Evolutionary conservation across 768 basidiomycete genomes (phyloP).

Genomic region (Pleurotus eryngii): DNA sequence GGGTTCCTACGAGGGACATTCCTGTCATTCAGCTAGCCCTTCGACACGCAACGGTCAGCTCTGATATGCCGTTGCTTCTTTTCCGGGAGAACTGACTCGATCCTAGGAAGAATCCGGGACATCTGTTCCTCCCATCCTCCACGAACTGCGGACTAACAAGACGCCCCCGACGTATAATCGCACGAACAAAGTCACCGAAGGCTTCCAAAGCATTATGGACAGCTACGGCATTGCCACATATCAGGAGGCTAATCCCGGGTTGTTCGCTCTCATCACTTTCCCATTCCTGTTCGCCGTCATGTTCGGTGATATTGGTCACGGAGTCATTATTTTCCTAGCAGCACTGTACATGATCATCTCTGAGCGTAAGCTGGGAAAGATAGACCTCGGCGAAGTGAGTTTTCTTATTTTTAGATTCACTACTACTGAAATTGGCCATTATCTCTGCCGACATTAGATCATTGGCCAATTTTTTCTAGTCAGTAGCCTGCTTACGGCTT

Average conservation of each 20-base stretch:
- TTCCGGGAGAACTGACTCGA: constrained; percentile 8
- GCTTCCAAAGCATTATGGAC: constrained; percentile 98
- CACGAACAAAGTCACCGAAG: constrained; percentile 94
- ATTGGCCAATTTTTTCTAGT: constrained; percentile 90
- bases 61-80: background rate
- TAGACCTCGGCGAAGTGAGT: constrained; percentile 70
- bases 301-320: constrained; percentile 99
- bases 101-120: constrained; percentile 86
- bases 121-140: constrained; percentile 85
- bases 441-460: constrained; percentile 46
- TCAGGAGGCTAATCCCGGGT: constrained; percentile 94
- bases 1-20: constrained; percentile 95
- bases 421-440: constrained; percentile 4
- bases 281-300: constrained; percentile 99
- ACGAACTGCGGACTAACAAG: constrained; percentile 85
- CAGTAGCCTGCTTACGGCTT: constrained; percentile 29
- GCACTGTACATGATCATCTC: constrained; percentile 82
- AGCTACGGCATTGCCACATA: constrained; percentile 93
- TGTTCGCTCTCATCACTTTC: constrained; percentile 91
- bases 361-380: constrained; percentile 78
- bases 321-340: constrained; percentile 71
- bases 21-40: constrained; percentile 81
- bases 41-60: constrained; percentile 76
- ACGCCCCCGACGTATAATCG: constrained; percentile 94
- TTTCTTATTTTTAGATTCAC: background rate